These are phyloP conservation scores for Arctostaphylos glauca DNA, from an alignment of 148 eudicot species.

Conservation along the genomic window DNA sequence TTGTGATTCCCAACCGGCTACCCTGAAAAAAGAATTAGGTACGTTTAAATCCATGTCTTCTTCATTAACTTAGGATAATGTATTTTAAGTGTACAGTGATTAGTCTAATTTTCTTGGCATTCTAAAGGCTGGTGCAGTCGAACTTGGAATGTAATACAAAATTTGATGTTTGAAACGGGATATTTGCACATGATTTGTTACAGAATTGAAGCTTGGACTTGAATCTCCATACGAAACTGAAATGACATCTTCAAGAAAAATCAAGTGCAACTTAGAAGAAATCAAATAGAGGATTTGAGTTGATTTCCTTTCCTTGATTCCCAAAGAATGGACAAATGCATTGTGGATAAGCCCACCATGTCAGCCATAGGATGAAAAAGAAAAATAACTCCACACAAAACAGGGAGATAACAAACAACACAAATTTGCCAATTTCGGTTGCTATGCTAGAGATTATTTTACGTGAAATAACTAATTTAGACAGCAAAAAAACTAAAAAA, in stretches of 20 bases:
- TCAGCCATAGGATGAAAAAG: neutral
- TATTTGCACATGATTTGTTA: neutral
- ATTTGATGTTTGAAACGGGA: neutral
- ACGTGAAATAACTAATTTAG: neutral
- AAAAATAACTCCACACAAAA: neutral
- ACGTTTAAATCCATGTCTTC: neutral
- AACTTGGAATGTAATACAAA: neutral
- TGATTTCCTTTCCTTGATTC: too few relatives aligned
- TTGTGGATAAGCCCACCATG: neutral
- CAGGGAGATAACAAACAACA: neutral
- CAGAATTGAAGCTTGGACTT: neutral
- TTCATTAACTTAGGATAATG: neutral
- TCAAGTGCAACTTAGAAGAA: neutral
- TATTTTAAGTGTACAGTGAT: neutral
- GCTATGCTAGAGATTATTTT: neutral
- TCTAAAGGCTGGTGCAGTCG: neutral
- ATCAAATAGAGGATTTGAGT: neutral
- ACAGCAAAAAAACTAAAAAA: neutral
- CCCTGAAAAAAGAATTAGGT: slow-evolving; percentile 44
- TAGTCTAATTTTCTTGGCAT: neutral
- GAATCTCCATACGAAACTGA: neutral
- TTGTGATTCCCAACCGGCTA: slow-evolving; percentile 92
- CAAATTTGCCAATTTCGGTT: neutral
- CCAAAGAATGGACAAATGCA: neutral
- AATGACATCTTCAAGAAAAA: neutral